Percentiles rank a stretch among this genome's conserved stretches.
phyloP scores from a whole-genome alignment of 768 basidiomycete species.

The Mycena amicta region DNA sequence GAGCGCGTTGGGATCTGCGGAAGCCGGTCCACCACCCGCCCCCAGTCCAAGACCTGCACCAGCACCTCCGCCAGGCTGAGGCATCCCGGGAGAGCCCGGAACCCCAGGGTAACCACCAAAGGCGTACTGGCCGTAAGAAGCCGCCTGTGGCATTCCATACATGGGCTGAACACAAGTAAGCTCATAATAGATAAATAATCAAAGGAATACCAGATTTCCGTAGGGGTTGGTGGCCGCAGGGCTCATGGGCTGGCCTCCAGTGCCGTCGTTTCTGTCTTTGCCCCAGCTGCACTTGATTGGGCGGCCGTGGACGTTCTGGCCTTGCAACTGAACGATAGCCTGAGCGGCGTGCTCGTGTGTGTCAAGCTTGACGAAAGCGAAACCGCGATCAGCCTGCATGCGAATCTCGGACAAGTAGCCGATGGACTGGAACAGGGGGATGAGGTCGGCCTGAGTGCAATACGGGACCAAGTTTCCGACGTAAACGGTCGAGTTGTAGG shows the following conservation, averaged over 20 bases:
- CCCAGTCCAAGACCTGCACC: constrained; percentile 57
- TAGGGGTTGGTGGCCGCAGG: constrained; percentile 71
- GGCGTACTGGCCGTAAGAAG: constrained; percentile 76
- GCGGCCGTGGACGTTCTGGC: constrained; percentile 94
- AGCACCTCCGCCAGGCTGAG: constrained; percentile 55
- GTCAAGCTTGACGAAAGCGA: constrained; percentile 98
- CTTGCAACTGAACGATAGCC: constrained; percentile 96
- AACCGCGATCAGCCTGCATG: constrained; percentile 98
- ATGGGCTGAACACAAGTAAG: constrained; percentile 57
- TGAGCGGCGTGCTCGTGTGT: constrained; percentile 98
- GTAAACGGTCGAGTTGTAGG: constrained; percentile 95
- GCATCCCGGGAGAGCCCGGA: constrained; percentile 61
- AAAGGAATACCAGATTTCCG: constrained; percentile 70
- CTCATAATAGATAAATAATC: background rate
- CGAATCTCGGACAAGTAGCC: constrained; percentile 98
- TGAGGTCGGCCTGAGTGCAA: constrained; percentile 95
- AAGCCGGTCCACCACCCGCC: constrained; percentile 59
- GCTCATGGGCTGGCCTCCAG: constrained; percentile 59
- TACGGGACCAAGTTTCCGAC: constrained; percentile 98
- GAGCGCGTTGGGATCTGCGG: constrained; percentile 54
- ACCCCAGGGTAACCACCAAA: constrained; percentile 77
- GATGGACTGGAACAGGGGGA: constrained; percentile 97
- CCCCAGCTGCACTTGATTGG: constrained; percentile 99
- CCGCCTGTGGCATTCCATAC: constrained; percentile 89
- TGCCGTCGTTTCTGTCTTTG: constrained; percentile 86